phyloP scores from a whole-genome alignment of 768 basidiomycete species.

The Gymnopilus dilepis region DNA sequence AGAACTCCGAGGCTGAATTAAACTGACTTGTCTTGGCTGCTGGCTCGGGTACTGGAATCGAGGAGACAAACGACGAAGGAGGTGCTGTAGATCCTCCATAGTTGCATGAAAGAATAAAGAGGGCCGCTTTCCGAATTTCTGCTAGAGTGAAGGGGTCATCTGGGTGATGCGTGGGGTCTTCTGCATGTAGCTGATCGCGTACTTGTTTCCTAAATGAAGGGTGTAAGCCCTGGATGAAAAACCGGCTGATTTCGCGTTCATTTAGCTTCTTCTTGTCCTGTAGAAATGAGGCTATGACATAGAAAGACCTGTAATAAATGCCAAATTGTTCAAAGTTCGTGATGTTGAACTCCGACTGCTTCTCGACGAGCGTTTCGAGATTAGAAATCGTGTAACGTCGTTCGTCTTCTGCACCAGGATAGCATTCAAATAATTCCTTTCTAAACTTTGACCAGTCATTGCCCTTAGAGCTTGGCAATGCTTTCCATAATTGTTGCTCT shows the following conservation, averaged over 20 bases:
- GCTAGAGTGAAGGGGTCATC: slow-evolving; percentile 3
- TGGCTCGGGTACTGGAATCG: neutral
- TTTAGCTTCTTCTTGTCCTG: neutral
- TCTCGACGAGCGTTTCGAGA: neutral
- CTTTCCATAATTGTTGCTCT: neutral
- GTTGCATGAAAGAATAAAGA: neutral
- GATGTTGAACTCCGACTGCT: neutral
- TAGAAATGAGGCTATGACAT: neutral
- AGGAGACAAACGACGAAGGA: neutral
- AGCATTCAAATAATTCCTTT: neutral
- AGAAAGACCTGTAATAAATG: slow-evolving; percentile 3
- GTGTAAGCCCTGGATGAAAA: slow-evolving; percentile 3
- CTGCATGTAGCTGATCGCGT: slow-evolving; percentile 1
- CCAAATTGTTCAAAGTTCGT: neutral
- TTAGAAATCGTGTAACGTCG: neutral
- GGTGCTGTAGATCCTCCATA: neutral
- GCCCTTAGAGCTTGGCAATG: neutral
- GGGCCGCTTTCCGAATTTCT: neutral
- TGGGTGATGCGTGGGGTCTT: slow-evolving; percentile 1
- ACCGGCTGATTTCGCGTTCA: neutral
- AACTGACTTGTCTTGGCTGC: neutral
- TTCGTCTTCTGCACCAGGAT: neutral
- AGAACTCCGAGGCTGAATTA: neutral
- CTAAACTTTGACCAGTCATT: slow-evolving; percentile 1
- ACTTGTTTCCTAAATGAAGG: neutral